Base-by-base conservation (phyloP, 441 rosid species). In the Sinapis alba region DNA sequence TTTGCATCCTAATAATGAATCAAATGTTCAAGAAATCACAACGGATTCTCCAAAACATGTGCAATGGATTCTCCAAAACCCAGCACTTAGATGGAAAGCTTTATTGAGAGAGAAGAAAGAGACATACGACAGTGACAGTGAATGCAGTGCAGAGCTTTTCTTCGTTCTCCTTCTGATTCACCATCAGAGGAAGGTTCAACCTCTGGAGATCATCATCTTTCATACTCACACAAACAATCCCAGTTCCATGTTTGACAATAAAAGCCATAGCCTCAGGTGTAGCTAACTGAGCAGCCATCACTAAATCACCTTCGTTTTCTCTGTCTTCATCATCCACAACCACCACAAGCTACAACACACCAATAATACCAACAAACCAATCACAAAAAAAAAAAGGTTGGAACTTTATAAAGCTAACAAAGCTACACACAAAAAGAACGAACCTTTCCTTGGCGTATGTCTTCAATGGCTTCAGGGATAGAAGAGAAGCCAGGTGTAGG, bases 261-360 rank as follows among this genome's bases (percentile, higher is more conserved):
- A 95, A 95, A 69, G 99, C 98, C 99, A 95, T 88, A 68, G 96
- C 94, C 72, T 95, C 98, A 41, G 97, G 92, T 43, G 97, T 95
- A 20, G 87, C 97, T 76, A 88, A 77, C 38, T 90, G 74, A 43
- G 97, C 98, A 68, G 97, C 96, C 98, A 93, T 87, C 75, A 95
- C 86, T 51, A 95, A 88, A 79, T 93, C 97, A 18, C 98, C 99
- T 84, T 95, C 99, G 64, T 92, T 93, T 80, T 95, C 99, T 84
- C 99, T 81, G 76, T 93, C 98, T 81, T 95, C 98, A 43, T 95
- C 99, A 60, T 95, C 99, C 20, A 92, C 99, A 62, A 89, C 99
- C 41, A 92, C 79, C 58, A 92, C 99, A 75, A 90, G 80, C 99
- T 50, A 50, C 47, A 47, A 47, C 53, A 15, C 7, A 18, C 53